phyloP scores from a whole-genome alignment of 2,329 filamentous ascomycete genomes.

The Gnomoniopsis smithogilvyi region DNA sequence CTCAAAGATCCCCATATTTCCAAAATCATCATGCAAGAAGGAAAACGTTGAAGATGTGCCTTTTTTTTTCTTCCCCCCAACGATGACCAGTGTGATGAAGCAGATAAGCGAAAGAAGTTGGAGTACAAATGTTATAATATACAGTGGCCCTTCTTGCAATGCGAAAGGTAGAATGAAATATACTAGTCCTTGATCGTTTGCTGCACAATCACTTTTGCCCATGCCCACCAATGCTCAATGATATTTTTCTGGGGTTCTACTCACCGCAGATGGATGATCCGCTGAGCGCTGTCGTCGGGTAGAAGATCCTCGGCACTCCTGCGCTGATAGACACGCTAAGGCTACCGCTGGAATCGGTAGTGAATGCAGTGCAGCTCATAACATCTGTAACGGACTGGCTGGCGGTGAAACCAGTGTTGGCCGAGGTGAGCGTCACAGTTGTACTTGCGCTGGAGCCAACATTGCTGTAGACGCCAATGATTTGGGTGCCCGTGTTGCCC shows the following conservation, averaged over 20 bases:
- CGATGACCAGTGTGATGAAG: not conserved
- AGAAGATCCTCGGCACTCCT: constrained; percentile 42
- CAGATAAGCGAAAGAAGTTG: not conserved
- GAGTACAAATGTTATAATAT: not conserved
- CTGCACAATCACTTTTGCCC: not conserved
- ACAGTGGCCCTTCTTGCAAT: not conserved
- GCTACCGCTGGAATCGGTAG: constrained; percentile 38
- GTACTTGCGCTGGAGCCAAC: constrained; percentile 30
- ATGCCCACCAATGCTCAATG: not conserved
- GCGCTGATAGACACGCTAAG: constrained; percentile 39
- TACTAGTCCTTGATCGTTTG: not conserved
- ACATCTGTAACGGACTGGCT: constrained; percentile 36
- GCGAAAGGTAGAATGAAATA: too few relatives aligned
- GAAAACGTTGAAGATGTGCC: not conserved
- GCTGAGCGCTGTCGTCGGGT: constrained; percentile 29
- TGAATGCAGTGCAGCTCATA: constrained; percentile 39
- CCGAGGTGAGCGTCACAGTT: constrained; percentile 31
- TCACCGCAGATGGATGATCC: constrained; percentile 33
- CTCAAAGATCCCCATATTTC: not conserved
- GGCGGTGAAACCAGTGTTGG: constrained; percentile 35
- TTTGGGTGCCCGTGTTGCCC: constrained; percentile 31
- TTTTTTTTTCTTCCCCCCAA: not conserved
- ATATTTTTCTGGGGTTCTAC: not conserved
- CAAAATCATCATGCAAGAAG: not conserved
- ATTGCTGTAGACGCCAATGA: constrained; percentile 40